These are phyloP conservation scores for Ustilago xerochloae DNA, from an alignment of 1,284 basidiomycete genomes.

Conservation along the genomic window DNA sequence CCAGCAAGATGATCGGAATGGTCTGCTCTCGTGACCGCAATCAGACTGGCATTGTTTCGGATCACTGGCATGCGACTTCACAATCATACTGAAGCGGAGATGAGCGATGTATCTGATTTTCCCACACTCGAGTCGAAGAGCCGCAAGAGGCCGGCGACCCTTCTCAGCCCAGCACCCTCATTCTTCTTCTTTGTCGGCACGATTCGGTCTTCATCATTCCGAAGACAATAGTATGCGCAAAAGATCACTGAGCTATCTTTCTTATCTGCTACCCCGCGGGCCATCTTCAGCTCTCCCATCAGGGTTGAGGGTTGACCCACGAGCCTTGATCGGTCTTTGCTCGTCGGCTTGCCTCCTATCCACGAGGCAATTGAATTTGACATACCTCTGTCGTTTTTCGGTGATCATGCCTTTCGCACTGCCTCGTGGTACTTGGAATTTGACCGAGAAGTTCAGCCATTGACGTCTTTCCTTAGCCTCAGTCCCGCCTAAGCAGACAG, in stretches of 20 bases:
- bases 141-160: slow-evolving; percentile 3
- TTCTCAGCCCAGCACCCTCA: slow-evolving; percentile 1
- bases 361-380: background rate
- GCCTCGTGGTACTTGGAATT: no score
- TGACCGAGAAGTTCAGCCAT: no score
- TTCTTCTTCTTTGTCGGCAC: background rate
- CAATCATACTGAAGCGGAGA: background rate
- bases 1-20: no score
- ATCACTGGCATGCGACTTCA: background rate
- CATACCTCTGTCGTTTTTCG: background rate
- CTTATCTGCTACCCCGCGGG: background rate
- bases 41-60: background rate
- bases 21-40: no score
- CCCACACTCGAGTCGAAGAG: slow-evolving; percentile 18
- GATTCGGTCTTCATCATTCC: slow-evolving; percentile 4
- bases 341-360: background rate
- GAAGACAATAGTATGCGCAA: background rate
- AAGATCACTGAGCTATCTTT: no score
- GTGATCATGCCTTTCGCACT: no score
- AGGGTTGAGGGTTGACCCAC: slow-evolving; percentile 7
- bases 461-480: no score
- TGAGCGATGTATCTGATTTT: background rate
- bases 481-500: no score
- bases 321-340: background rate
- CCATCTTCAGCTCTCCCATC: background rate